Evolutionary conservation across 129 eudicot genomes (phyloP), one percentile per base, ranked within the genome.

Genomic region (Pittosporum tobira): DNA sequence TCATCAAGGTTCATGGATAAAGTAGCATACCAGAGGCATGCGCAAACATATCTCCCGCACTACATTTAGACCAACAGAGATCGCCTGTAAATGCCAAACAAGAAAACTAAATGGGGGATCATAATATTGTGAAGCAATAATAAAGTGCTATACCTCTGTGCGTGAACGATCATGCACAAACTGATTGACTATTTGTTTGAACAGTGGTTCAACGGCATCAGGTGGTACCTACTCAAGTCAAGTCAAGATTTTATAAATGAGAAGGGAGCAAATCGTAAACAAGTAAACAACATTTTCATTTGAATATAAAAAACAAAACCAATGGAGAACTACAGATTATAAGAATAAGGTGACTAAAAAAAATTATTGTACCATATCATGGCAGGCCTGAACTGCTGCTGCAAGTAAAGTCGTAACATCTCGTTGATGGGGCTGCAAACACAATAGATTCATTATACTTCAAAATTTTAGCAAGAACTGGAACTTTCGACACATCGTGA

Each of bases 301-400:
- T 9, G 6, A 11, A 47, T 20, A 12, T 18, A 24, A 48, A 30
- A 26, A 4, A 10, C 8, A 27, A 43, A 42, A 18, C 2, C 18
- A 13, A 31, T 49, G 61, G 57, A 37, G 51, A 22, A 21, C 45
- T 7, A n/a, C 20, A 22, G 18, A 67, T n/a, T n/a, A 26, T 5
- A 30, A 36, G 29, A 24, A 51, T 5, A 52, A 63, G 22, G 6
- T 13, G 16, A 50, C 25, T 30, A 47, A 24, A 44, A 58, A 61
- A 37, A 14, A 12, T 55, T 51, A 75, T 73, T 48, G 50, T 78
- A 91, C 98, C 98, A 91, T 91, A 72, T 91, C 98, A 74, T 91
- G 98, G 72, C 98, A 91, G 61, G 98, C 89, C 67, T 91, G 98
- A 61, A 91, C 95, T 54, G 94, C 95, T 65, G 98, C 98, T 34